Base-by-base conservation (phyloP, 2,329 filamentous ascomycete species). In the Penicillium sp. region DNA sequence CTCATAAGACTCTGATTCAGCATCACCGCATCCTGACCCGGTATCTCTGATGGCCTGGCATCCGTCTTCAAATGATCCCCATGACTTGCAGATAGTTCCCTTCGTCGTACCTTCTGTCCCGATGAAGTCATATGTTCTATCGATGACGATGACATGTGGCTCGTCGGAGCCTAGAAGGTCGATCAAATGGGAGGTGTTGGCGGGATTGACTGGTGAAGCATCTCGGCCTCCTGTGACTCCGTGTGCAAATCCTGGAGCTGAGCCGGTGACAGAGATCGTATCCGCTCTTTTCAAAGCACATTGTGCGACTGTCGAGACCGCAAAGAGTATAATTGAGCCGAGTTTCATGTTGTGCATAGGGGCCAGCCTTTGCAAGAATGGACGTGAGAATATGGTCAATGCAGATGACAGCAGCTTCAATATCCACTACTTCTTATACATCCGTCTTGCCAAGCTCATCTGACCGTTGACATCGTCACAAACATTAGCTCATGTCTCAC, bases 191-290 rank as follows among this genome's bases (percentile, higher is more conserved):
- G 51, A 40, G 22, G 12, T 22, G n/a, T 35, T 26, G 19, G 33
- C 17, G 35, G 51, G 51, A 38, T 53, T 40, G 19, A 40, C 22
- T 15, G 35, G 51, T 5, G 19, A 28, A 4, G 22, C 51, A 38
- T 35, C 33, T 35, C 51, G 33, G 24, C 50, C 35, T 35, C 51
- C 35, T 24, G 35, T 53, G 33, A 53, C 35, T n/a, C 35, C 51
- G 13, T 53, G 4, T 26, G 51, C 35, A 13, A 53, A 40, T 3
- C 51, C 51, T 38, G 22, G 33, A n/a, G 51, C 35, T n/a, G 33
- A 22, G 22, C 51, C 51, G 10, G 51, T 38, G 2, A 53, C 22
- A n/a, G 44, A 47, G 44, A 47, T 47, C 8, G 15, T 5, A 17
- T 47, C 24, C 7, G n/a, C 7, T 42, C n/a, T 42, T 22, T 42